Conservation (phyloP, 108 stramenopile species). For the Discostella stelligeroides region DNA sequence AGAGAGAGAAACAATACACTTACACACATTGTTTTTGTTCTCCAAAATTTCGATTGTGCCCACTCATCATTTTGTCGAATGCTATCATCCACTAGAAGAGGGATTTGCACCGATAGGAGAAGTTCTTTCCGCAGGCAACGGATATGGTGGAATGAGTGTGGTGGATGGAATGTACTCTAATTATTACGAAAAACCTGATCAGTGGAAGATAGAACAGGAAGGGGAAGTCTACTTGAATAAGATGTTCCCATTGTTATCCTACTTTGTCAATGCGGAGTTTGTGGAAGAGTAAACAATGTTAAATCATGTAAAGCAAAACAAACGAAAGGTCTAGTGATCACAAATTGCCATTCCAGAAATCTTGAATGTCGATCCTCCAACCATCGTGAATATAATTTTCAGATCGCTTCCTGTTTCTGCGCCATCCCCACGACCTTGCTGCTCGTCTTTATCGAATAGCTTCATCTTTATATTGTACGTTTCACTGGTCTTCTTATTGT, state of each 20-base stretch:
- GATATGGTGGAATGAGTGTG: slow-evolving; percentile 71
- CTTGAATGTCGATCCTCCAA: slow-evolving; percentile 78
- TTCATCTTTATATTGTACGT: slow-evolving; percentile 68
- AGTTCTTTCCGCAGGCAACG: slow-evolving; percentile 37
- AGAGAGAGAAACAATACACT: background rate
- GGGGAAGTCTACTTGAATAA: slow-evolving; percentile 67
- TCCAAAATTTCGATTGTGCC: background rate
- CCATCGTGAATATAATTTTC: slow-evolving; percentile 46
- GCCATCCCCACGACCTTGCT: slow-evolving; percentile 4
- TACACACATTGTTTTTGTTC: background rate
- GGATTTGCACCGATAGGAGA: slow-evolving; percentile 89
- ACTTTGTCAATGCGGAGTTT: slow-evolving; percentile 16
- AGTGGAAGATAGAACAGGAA: slow-evolving; percentile 56
- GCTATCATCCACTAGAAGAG: too few relatives aligned
- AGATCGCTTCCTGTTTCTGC: slow-evolving; percentile 27
- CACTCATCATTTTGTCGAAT: too few relatives aligned
- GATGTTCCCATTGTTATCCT: slow-evolving; percentile 65
- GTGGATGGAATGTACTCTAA: slow-evolving; percentile 70
- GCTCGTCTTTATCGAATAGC: slow-evolving; percentile 5
- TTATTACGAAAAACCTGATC: slow-evolving; percentile 72
- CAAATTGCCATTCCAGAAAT: slow-evolving; percentile 82
- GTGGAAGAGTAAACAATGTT: background rate
- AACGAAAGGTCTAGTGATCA: too few relatives aligned
- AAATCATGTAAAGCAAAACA: too few relatives aligned
- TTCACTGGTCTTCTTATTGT: slow-evolving; percentile 78